phyloP scores from a whole-genome alignment of 1,284 basidiomycete genomes.

The Austroboletus niveus region DNA sequence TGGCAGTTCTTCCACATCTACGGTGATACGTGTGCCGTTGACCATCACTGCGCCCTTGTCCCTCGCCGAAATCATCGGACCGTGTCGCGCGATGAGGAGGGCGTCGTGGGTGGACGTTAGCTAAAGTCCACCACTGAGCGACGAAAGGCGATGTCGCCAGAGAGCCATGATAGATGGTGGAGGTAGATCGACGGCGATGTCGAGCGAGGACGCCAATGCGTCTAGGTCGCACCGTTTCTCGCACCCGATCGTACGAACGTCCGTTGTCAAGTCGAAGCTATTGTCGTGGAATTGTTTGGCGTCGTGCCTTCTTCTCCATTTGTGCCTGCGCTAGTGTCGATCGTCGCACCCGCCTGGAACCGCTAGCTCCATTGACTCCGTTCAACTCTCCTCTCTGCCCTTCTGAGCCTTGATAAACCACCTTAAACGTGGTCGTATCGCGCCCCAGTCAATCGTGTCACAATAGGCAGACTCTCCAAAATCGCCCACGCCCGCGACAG shows the following conservation, averaged over 20 bases:
- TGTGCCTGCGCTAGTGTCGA: conserved; percentile 1
- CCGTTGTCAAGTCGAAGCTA: conserved; percentile 9
- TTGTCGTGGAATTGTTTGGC: neutral
- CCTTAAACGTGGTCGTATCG: conserved; percentile 88
- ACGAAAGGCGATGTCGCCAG: conserved; percentile 83
- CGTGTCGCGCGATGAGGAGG: conserved; percentile 74
- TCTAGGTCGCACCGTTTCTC: conserved; percentile 94
- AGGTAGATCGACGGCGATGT: conserved; percentile 93
- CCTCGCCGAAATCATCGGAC: conserved; percentile 53
- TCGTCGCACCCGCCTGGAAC: conserved; percentile 4
- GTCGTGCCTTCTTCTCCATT: conserved; percentile 11
- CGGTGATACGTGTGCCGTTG: conserved; percentile 83
- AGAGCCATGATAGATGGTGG: conserved; percentile 84
- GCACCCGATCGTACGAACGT: conserved; percentile 74
- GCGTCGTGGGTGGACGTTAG: conserved; percentile 89
- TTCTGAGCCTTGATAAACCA: conserved; percentile 81
- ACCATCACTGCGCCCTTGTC: conserved; percentile 84
- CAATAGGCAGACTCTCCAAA: conserved; percentile 92
- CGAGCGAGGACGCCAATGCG: conserved; percentile 84
- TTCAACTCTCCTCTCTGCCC: conserved; percentile 43
- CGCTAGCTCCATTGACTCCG: conserved; percentile 20
- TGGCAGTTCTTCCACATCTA: conserved; percentile 88
- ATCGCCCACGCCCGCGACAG: conserved; percentile 87
- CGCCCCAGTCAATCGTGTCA: conserved; percentile 83
- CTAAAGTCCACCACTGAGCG: conserved; percentile 95